phyloP scores from a whole-genome alignment of 257 asterid species.

The Lycium barbarum region DNA sequence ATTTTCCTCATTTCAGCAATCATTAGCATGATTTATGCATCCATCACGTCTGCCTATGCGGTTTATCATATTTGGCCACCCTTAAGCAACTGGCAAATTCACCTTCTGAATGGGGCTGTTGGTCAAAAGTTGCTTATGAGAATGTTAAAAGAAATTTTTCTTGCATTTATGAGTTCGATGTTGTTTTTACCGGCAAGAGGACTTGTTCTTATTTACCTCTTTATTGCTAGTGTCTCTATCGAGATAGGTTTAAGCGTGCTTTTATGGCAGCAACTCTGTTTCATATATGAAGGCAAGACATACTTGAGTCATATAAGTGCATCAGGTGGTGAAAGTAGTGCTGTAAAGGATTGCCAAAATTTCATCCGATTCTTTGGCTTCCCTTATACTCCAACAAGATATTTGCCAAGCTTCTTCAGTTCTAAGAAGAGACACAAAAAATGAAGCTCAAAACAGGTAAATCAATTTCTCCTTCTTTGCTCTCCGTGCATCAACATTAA shows the following conservation, averaged over 20 bases:
- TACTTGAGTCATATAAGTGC: slow-evolving; percentile 75
- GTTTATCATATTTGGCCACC: slow-evolving; percentile 65
- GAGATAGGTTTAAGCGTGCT: slow-evolving; percentile 77
- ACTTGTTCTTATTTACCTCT: slow-evolving; percentile 74
- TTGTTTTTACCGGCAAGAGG: slow-evolving; percentile 75
- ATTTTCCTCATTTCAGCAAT: slow-evolving; percentile 81
- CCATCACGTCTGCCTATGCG: slow-evolving; percentile 62
- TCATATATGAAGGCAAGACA: slow-evolving; percentile 82
- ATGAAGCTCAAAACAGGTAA: slow-evolving; percentile 42
- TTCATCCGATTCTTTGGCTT: slow-evolving; percentile 70
- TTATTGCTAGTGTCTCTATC: slow-evolving; percentile 75
- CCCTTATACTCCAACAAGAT: slow-evolving; percentile 49
- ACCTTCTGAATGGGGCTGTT: slow-evolving; percentile 36
- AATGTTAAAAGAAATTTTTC: slow-evolving; percentile 50
- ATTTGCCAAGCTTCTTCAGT: slow-evolving; percentile 72
- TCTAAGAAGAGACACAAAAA: slow-evolving; percentile 74
- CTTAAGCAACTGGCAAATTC: slow-evolving; percentile 35
- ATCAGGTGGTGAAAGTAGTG: slow-evolving; percentile 50
- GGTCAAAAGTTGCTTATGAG: slow-evolving; percentile 41
- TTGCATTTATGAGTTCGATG: slow-evolving; percentile 64
- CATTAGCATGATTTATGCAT: slow-evolving; percentile 59
- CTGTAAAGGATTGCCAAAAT: slow-evolving; percentile 73
- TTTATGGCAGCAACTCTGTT: slow-evolving; percentile 90
- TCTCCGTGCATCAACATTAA: not conserved
- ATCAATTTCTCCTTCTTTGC: not conserved